These are phyloP conservation scores for Saccharomycopsis sp. DNA, from an alignment of 805 yeast species.

Conservation along the genomic window DNA sequence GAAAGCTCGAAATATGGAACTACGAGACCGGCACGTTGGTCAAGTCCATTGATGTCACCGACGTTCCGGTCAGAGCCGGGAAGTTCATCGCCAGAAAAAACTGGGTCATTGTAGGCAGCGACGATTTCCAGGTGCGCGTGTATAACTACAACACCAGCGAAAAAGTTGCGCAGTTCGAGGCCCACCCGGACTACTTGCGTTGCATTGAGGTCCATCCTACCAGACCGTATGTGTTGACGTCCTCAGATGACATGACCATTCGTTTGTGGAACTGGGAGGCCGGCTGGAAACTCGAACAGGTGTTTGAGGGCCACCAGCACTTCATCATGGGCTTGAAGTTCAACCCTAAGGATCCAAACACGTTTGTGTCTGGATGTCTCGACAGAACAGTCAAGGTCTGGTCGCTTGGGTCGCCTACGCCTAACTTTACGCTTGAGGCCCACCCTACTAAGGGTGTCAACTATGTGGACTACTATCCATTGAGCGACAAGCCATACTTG, in stretches of 20 bases:
- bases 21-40: conserved; percentile 95
- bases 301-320: conserved; percentile 93
- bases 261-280: conserved; percentile 98
- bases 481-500: conserved; percentile 93
- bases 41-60: conserved; percentile 86
- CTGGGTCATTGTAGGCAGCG: conserved; percentile 95
- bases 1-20: conserved; percentile 88
- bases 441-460: conserved; percentile 93
- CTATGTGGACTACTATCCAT: conserved; percentile 94
- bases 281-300: conserved; percentile 83
- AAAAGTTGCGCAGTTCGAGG: conserved; percentile 90
- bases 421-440: conserved; percentile 87
- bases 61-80: conserved; percentile 82
- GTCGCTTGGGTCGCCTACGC: conserved; percentile 81
- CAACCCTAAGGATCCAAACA: conserved; percentile 95
- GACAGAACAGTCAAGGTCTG: conserved; percentile 96
- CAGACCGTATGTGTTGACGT: conserved; percentile 81
- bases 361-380: conserved; percentile 94
- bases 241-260: conserved; percentile 86
- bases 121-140: conserved; percentile 90
- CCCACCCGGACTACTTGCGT: conserved; percentile 95
- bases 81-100: conserved; percentile 91
- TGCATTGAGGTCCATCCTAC: conserved; percentile 91
- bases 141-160: conserved; percentile 95
- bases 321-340: conserved; percentile 91